Base-by-base conservation (phyloP, 2,329 filamentous ascomycete species). In the Aspergillus bombycis region DNA sequence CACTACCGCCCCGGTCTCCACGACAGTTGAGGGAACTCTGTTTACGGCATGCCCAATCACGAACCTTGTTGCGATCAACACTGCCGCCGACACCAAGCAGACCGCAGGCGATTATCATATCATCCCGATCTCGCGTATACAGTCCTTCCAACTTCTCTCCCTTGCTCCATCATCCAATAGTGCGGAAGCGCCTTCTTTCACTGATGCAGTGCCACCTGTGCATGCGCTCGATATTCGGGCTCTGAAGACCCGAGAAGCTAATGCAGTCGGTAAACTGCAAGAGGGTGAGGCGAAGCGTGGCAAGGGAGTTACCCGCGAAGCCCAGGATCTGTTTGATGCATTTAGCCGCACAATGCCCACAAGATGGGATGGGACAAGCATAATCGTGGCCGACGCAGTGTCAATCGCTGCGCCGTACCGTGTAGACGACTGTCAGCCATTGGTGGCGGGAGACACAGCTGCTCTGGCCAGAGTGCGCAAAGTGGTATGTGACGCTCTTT, bases 301-400 rank as follows among this genome's bases (percentile, higher is more conserved):
- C 60, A 88, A 86, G 74, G 86, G 86, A 11, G 87, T 89, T 9
- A 85, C 81, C 43, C 82, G 79, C 43, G 86, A 88, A 66, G 87
- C 84, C 30, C 88, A 90, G 75, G 86, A 88, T 60, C 78, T 90
- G 19, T 90, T 87, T 69, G 86, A 89, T 77, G 82, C 84, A 12
- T 81, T 90, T 60, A 83, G 82, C 65, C 82, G 85, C 69, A 86
- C 86, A 75, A 88, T 86, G 72, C 86, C 86, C 11, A 82, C 85
- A 32, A 81, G 85, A 64, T 90, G 87, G 87, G 82, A 86, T 67
- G 84, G 83, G 21, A 78, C 80, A 38, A 81, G 81, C 57, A 89
- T 90, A 66, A 80, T 89, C 60, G 84, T 88, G 55, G 85, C 85
- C 58, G 86, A 89, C 68, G 81, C 84, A 4, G 86, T 89, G 60